Evolutionary conservation across 139 green algal genomes (phyloP).

Genomic region (Monoraphidium neglectum): DNA sequence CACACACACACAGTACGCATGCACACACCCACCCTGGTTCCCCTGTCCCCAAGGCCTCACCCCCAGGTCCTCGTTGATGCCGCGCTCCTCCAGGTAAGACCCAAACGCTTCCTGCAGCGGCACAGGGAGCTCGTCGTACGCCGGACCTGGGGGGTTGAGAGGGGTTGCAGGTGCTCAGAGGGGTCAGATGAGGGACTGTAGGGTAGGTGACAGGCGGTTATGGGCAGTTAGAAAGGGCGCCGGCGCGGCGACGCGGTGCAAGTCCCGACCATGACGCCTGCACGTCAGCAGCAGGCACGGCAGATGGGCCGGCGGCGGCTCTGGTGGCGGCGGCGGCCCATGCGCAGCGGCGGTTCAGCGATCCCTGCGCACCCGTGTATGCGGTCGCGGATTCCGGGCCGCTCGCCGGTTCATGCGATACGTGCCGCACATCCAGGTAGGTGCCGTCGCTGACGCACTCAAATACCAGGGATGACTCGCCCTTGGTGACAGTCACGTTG

Average conservation of each 20-base stretch:
- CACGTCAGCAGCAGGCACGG: too few species aligned
- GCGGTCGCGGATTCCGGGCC: constrained; percentile 18
- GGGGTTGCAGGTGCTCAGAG: too few species aligned
- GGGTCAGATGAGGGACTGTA: too few species aligned
- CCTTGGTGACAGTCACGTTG: constrained; percentile 48
- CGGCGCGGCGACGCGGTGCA: not conserved
- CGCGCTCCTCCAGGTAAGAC: constrained; percentile 46
- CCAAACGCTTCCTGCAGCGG: constrained; percentile 40
- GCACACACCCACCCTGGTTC: too few species aligned
- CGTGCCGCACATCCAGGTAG: constrained; percentile 45
- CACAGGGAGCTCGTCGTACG: constrained; percentile 57
- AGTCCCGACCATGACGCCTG: not conserved
- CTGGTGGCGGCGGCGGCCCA: too few species aligned
- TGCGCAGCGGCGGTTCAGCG: too few species aligned
- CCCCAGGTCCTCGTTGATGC: constrained; percentile 46
- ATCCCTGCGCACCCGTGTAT: constrained; percentile 19
- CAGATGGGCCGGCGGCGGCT: too few species aligned
- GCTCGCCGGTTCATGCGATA: constrained; percentile 38
- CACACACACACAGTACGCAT: too few species aligned
- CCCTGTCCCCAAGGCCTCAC: too few species aligned
- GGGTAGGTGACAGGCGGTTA: not conserved
- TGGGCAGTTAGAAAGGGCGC: not conserved
- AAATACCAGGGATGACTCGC: constrained; percentile 42
- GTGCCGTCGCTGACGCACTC: constrained; percentile 55
- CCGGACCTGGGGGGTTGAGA: too few species aligned